Evolutionary conservation across 2,329 filamentous ascomycete species (phyloP), one percentile per base, ranked within the genome.

Genomic region (Periconia digitata): DNA sequence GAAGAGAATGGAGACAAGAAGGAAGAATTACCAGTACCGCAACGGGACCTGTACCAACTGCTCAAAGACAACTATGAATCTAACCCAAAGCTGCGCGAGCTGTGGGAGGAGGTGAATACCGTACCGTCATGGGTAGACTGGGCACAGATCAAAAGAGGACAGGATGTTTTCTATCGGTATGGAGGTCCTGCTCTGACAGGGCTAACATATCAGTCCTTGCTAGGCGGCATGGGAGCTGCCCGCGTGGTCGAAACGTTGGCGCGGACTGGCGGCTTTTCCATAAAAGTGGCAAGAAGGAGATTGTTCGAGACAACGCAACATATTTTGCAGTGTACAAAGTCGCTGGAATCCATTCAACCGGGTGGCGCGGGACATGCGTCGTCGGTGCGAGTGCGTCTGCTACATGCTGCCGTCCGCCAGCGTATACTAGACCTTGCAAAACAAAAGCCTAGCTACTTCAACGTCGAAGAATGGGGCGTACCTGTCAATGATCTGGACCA

Each of bases 151-250:
- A 76, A 79, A 50, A 77, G 88, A 60, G 89, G 88, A 0, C 88
- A 92, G 64, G 82, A 87, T 56, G 81, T 90, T 0, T 90, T 91
- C 62, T 91, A 89, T 67, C 82, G 88, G 29, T 92, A 91, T 67
- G 86, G 83, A 16, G 84, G 83, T 0, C 82, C 86, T 1, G 80
- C 81, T 18, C 69, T 90, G 17, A 86, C 84, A 7, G 83, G 71
- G 38, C 78, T 85, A 40, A 80, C 83, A 8, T 87, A 85, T 62
- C 79, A 87, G 55, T 85, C 82, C 6, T 72, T 89, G 0, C 73
- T 89, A 2, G 86, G 86, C 4, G 85, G 85, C 3, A 86, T 89
- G 85, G 87, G 84, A 3, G 84, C 85, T n/a, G 81, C 79, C 7
- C 77, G 87, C 27, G 83, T 91, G 0, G 86, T 89, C 8, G 87